phyloP scores from a whole-genome alignment of 1,284 basidiomycete genomes.

The Heliocybe sulcata region DNA sequence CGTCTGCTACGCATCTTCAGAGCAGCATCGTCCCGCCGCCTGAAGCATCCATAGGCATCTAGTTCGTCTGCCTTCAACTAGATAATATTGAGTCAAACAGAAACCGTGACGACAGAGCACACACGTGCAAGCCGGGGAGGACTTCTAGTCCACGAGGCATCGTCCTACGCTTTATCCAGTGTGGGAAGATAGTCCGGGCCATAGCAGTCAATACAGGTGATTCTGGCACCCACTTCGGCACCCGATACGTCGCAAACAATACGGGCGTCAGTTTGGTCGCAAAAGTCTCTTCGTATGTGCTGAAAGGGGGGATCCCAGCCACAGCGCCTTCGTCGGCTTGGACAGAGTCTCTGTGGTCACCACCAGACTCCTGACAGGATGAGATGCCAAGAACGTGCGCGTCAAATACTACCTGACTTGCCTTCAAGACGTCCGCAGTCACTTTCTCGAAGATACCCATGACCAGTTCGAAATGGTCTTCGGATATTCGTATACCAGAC shows the following conservation, averaged over 20 bases:
- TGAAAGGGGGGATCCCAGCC: constrained; percentile 33
- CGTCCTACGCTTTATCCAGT: constrained; percentile 76
- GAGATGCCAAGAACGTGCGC: not conserved
- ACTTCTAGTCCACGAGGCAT: constrained; percentile 49
- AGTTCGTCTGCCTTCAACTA: too few relatives aligned
- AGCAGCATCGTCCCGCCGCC: too few relatives aligned
- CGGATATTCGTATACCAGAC: constrained; percentile 61
- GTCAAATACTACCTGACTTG: constrained; percentile 53
- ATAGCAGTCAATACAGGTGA: constrained; percentile 51
- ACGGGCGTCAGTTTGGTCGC: constrained; percentile 45
- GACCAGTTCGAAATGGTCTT: constrained; percentile 92
- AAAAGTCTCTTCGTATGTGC: constrained; percentile 75
- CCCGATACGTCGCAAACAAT: constrained; percentile 54
- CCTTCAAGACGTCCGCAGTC: constrained; percentile 87
- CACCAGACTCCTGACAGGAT: constrained; percentile 40
- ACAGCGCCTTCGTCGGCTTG: constrained; percentile 20
- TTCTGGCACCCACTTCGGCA: constrained; percentile 56
- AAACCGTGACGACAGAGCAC: too few relatives aligned
- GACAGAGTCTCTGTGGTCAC: constrained; percentile 54
- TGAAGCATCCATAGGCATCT: too few relatives aligned
- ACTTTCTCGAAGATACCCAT: constrained; percentile 94
- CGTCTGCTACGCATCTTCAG: too few relatives aligned
- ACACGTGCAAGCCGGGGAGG: too few relatives aligned
- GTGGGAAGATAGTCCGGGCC: constrained; percentile 66
- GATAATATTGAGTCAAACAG: too few relatives aligned